Evolutionary conservation across 495 filamentous ascomycete species (phyloP), one percentile per base, ranked within the genome.

Genomic region (Penicillium macrosclerotiorum): DNA sequence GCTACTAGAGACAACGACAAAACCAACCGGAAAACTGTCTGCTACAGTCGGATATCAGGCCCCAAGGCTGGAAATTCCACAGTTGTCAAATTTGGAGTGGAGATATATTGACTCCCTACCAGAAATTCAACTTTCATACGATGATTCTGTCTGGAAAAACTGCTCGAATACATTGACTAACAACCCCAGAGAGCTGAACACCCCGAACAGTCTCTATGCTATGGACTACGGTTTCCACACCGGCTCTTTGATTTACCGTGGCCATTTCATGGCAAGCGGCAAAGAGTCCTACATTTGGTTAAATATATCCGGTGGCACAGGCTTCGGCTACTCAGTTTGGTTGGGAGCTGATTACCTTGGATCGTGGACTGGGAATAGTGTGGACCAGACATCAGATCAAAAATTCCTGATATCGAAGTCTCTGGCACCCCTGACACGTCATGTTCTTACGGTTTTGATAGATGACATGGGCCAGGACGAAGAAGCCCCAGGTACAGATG

Each of bases 201-300:
- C 85, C 0, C 79, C 82, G 0, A 74, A 63, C 1, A 80, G 71
- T 4, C 73, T 89, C 0, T 86, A 83, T 51, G 68, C 72, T 0
- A 75, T 72, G 37, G 87, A 89, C 58, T 88, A 91, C 49, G 83
- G 85, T 13, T 90, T 77, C 60, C 73, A 87, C 50, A 73, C 77
- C 1, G 85, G 85, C 14, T 74, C 72, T 8, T 57, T 86, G 0
- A 46, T 90, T 14, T 90, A 80, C 64, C 74, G 85, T 4, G 86
- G 84, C 26, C 75, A 82, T 53, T 91, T 90, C 58, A 68, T 61
- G 3, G 79, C 82, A 4, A 81, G 59, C 1, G 81, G 84, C 1
- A 53, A 67, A 13, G 85, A 89, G 46, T 59, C 50, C 0, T 63
- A 47, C 12, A 50, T 89, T 26, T 72, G 53, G 29, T 42, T 88